Base-by-base conservation (phyloP, 139 green algal species). In the Micromonas pusilla region DNA sequence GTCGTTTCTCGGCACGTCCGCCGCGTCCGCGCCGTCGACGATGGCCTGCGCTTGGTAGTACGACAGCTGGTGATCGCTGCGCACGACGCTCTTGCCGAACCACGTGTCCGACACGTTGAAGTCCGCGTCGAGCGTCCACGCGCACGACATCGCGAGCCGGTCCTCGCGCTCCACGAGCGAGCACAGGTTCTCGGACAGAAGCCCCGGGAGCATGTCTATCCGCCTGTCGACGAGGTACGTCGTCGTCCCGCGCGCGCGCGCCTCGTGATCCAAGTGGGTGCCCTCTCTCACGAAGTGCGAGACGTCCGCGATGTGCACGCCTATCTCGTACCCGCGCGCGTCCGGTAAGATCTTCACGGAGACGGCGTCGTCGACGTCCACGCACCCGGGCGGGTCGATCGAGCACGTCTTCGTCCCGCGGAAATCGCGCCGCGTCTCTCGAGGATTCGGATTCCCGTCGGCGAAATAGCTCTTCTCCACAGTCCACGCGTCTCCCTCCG, bases 181-280 rank as follows among this genome's bases (percentile, higher is more conserved):
- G 73, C 93, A 98, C 67, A 98, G 89, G 79, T 96, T 76, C 86
- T 97, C 91, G 76, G 89, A 96, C 77, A 97, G 89, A 64, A 95
- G 82, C 16, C 83, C 86, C 6, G 84, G 85, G 28, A 89, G 79
- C 85, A 89, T 89, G 78, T 89, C 85, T 13, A 87, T 83, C 9
- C 85, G 66, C n/a, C 82, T 71, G 45, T 88, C 80, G 33, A 86
- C 83, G 3, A 89, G 78, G 34, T 89, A 89, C 28, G 88, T 83
- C 13, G 80, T 84, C 13, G 85, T 89, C 54, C 83, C 80, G 2
- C 85, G 60, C 77, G 78, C 28, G 13, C 70, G 73, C 2, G 83
- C 85, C 81, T 89, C 85, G 34, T 70, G 2, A 62, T 87, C 82
- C 25, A 89, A 36, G 5, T 76, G 20, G 6, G 85, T 80, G 19